A percentile compares a stretch with the other conserved stretches of the same genome.
phyloP scores from a whole-genome alignment of 306 rosid species.

The Abrus precatorius region DNA sequence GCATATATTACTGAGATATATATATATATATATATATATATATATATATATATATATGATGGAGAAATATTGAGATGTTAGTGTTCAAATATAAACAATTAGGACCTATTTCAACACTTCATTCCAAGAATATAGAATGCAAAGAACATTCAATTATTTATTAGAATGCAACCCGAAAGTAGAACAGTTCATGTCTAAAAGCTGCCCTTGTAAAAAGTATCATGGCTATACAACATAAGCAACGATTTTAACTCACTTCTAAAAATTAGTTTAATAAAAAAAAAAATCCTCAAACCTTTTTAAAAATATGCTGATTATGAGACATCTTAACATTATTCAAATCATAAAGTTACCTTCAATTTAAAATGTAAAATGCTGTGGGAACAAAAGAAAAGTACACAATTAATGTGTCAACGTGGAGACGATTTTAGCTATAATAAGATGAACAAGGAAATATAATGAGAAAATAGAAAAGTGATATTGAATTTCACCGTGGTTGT shows the following conservation, averaged over 20 bases:
- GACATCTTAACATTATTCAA: too few species aligned
- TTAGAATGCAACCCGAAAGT: too few species aligned
- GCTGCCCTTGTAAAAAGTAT: too few species aligned
- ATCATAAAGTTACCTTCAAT: too few species aligned
- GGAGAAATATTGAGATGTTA: not conserved
- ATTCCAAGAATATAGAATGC: conserved; percentile 5
- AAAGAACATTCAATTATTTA: too few species aligned
- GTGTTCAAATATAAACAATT: not conserved
- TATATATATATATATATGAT: conserved; percentile 9
- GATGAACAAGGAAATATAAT: conserved; percentile 26
- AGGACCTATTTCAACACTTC: not conserved
- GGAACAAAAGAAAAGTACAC: conserved; percentile 12
- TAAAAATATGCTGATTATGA: too few species aligned
- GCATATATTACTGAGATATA: conserved; percentile 3
- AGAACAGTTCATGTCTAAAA: too few species aligned
- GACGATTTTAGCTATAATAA: not conserved
- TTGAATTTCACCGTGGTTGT: conserved; percentile 79
- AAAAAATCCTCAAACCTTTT: too few species aligned
- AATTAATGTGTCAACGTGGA: not conserved
- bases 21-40: conserved; percentile 13
- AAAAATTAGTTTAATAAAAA: too few species aligned
- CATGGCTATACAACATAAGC: too few species aligned
- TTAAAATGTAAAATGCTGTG: not conserved
- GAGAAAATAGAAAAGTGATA: conserved; percentile 3
- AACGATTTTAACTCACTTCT: too few species aligned